Evolutionary conservation across 1,284 basidiomycete genomes (phyloP), one percentile per base, ranked within the genome.

Genomic region (Ustilago vetiveriae): DNA sequence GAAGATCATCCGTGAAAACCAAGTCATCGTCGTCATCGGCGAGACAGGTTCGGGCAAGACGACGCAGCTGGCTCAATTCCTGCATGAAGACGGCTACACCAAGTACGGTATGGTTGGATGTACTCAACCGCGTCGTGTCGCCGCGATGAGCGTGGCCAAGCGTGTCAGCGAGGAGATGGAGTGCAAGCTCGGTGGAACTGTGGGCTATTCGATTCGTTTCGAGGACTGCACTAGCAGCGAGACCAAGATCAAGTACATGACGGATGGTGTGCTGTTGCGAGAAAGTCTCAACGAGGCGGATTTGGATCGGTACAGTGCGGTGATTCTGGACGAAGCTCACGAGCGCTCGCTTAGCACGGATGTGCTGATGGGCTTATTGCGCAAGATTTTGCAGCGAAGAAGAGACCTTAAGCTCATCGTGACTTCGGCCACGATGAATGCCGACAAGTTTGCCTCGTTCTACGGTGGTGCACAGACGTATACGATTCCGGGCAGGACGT

Each of bases 401-500:
- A 86, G 94, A 62, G 95, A 98, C 82, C 84, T 98, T 41, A 97
- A 94, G 83, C 87, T 98, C 37, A 95, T 98, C 71, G 94, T 98
- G 29, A 98, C 95, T 1, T 98, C 95, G 2, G 95, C 95, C 4
- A 98, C 95, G 2, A 98, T 98, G 95, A 98, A 98, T 79, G 91
- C 95, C 0, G 93, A 96, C 54, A 97, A 97, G 90, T 98, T 99
- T 92, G 27, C 85, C 83, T 19, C 51, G 7, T 98, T 98, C 83
- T 98, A 96, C 74, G 95, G 94, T 42, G 91, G 90, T 74, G 94
- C 95, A 0, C 94, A 94, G 0, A 91, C 88, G 38, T 99, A 92
- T 83, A 98, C 94, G 4, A 98, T 98, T 76, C 96, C 96, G 0
- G 96, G 96, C 38, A 89, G 96, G 65, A 98, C 96, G 1, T 98